Conservation (phyloP, 805 yeast genomes). For the Candida endomychidarum region DNA sequence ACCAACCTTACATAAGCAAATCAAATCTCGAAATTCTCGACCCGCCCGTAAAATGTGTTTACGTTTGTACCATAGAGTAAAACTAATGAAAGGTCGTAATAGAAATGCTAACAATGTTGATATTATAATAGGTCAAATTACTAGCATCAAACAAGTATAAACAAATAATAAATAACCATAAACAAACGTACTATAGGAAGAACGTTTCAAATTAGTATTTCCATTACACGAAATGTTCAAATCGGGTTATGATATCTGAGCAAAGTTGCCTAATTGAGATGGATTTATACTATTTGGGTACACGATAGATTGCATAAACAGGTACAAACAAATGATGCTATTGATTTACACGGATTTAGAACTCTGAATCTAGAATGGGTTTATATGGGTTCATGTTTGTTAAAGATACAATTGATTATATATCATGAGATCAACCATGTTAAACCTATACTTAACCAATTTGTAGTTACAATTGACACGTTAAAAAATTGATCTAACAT, state of each 20-base stretch:
- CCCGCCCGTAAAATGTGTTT: not conserved
- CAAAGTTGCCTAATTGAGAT: not conserved
- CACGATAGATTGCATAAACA: constrained; percentile 6
- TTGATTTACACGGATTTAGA: not conserved
- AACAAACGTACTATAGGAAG: not conserved
- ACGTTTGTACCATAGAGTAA: no score
- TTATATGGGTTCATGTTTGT: not conserved
- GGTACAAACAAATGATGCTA: constrained; percentile 1
- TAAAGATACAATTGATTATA: no score
- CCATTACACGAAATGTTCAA: constrained; percentile 6
- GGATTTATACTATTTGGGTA: constrained; percentile 3
- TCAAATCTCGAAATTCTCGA: not conserved
- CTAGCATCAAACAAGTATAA: not conserved
- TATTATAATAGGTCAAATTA: no score
- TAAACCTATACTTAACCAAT: no score
- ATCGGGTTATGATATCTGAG: constrained; percentile 6
- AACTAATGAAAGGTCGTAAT: no score
- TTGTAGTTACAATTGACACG: no score
- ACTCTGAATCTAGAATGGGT: not conserved
- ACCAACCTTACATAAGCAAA: not conserved
- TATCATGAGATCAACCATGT: no score
- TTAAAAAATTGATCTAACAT: no score
- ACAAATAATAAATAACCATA: constrained; percentile 7
- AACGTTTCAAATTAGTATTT: constrained; percentile 3
- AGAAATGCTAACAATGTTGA: no score